Evolutionary conservation across 305 asterid species (phyloP).

Genomic region (Lippia alba): DNA sequence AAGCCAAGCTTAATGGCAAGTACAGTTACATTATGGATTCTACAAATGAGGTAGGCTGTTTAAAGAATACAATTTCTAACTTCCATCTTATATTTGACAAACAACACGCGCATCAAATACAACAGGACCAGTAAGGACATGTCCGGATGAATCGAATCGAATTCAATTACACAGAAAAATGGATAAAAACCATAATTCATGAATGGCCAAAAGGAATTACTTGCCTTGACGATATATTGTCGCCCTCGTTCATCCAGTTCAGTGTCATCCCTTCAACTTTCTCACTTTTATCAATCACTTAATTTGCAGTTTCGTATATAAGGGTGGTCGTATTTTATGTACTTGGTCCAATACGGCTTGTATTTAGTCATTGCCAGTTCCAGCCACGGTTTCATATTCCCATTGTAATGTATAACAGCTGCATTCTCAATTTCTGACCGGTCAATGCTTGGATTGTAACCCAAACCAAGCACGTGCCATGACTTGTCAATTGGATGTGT

Average conservation of each 20-base stretch:
- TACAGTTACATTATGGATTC: constrained; percentile 33
- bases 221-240: constrained; percentile 32
- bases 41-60: constrained; percentile 30
- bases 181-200: constrained; percentile 7
- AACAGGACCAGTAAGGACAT: constrained; percentile 26
- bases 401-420: constrained; percentile 93
- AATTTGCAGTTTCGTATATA: constrained; percentile 78
- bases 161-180: constrained; percentile 40
- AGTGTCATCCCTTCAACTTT: constrained; percentile 23
- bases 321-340: constrained; percentile 86
- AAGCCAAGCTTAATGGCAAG: constrained; percentile 1
- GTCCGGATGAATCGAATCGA: constrained; percentile 45
- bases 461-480: constrained; percentile 98
- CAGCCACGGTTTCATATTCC: constrained; percentile 99
- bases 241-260: constrained; percentile 29
- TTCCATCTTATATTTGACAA: constrained; percentile 25
- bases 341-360: constrained; percentile 88
- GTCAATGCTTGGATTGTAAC: constrained; percentile 93
- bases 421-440: constrained; percentile 84
- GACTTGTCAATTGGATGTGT: constrained; percentile 94
- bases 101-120: constrained; percentile 32
- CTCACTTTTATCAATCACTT: constrained; percentile 51
- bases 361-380: constrained; percentile 97
- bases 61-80: constrained; percentile 43
- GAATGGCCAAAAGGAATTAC: constrained; percentile 28